Evolutionary conservation across 805 yeast species (phyloP), one percentile per base, ranked within the genome.

Genomic region (Saccharomycopsis oosterbeekiorum): DNA sequence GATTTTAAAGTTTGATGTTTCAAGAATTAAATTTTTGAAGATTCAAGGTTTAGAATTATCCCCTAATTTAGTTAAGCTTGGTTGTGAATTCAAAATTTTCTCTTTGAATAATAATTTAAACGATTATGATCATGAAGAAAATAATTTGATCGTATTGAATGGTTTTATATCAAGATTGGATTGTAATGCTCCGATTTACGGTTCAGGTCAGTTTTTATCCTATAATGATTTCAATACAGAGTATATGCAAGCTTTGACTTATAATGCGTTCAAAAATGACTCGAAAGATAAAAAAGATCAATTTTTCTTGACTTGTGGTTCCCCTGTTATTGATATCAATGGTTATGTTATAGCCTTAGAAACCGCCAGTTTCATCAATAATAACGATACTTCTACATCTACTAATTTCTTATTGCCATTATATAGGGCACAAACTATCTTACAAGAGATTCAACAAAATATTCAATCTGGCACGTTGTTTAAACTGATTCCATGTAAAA

Each of bases 191-290:
- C 66, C 66, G 10, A 56, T 62, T 36, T 64, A 64, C 51, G 66
- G 66, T 6, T 58, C 63, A 12, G 64, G 64, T n/a, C 64, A 61
- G 36, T 61, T 61, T 37, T 50, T 64, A 15, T 62, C 65, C 6
- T 64, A 64, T 68, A 62, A 72, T 65, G 64, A 72, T 65, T 66
- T 70, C 72, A 19, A 72, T 69, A 56, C 70, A 58, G 64, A 71
- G 67, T 65, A 71, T 56, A 37, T 64, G 63, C 66, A 64, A 55
- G 66, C 65, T 4, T 62, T 64, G 60, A 64, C 66, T 15, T 64
- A 64, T 50, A 64, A 64, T 55, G 65, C 66, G 14, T 64, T 64
- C 63, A 62, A 64, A 37, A 62, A 64, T 42, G 66, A 64, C 55
- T 58, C 65, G 17, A 63, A 61, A 53, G 65, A 63, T 39, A 63